A percentile compares a stretch with the other conserved stretches of the same genome.
Evolutionary conservation across 495 filamentous ascomycete species (phyloP).

Genomic region (Aspergillus ellipticus): DNA sequence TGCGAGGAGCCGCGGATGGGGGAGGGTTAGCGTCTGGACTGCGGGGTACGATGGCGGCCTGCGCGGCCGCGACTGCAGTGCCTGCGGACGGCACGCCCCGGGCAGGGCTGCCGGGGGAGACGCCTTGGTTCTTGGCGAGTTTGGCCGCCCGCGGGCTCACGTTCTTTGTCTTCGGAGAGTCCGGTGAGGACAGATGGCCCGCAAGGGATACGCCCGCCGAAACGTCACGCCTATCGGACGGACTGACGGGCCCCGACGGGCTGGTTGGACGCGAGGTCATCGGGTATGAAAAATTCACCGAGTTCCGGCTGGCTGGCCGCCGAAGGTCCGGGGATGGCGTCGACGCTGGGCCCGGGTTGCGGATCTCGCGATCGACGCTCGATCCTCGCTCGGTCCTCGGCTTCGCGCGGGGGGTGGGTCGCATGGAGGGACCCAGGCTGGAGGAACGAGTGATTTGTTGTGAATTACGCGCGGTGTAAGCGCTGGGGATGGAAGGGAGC

Average conservation of each 20-base stretch:
- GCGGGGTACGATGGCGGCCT: slow-evolving; percentile 21
- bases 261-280: slow-evolving; percentile 49
- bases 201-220: slow-evolving; percentile 13
- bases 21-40: slow-evolving; percentile 9
- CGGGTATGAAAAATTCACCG: slow-evolving; percentile 86
- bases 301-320: slow-evolving; percentile 59
- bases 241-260: slow-evolving; percentile 27
- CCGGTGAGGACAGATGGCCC: slow-evolving; percentile 18
- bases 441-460: slow-evolving; percentile 47
- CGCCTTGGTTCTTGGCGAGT: slow-evolving; percentile 39
- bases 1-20: slow-evolving; percentile 9
- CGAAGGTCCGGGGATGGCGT: slow-evolving; percentile 45
- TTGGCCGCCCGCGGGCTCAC: slow-evolving; percentile 44
- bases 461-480: slow-evolving; percentile 30
- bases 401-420: slow-evolving; percentile 44
- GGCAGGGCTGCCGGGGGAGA: slow-evolving; percentile 34
- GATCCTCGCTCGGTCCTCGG: slow-evolving; percentile 30
- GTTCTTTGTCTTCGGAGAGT: slow-evolving; percentile 31
- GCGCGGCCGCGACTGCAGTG: slow-evolving; percentile 35
- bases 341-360: slow-evolving; percentile 22
- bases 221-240: slow-evolving; percentile 16
- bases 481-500: slow-evolving; percentile 64
- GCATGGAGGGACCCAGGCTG: slow-evolving; percentile 52
- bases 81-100: slow-evolving; percentile 37
- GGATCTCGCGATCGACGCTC: slow-evolving; percentile 41